phyloP scores from a whole-genome alignment of 2,329 filamentous ascomycete species.

The Phaeophleospora eucalypticola region DNA sequence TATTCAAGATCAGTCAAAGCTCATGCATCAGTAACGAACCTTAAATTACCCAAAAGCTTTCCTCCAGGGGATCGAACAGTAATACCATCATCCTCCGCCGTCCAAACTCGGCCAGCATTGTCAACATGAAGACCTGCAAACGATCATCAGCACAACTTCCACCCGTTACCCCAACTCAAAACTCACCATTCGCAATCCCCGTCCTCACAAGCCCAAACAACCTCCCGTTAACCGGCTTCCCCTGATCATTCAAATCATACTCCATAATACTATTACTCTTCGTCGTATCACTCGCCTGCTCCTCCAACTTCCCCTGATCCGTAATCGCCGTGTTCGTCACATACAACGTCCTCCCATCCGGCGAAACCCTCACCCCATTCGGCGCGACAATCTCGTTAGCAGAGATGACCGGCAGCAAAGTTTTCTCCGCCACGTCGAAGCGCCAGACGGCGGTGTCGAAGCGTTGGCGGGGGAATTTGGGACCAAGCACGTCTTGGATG shows the following conservation, averaged over 20 bases:
- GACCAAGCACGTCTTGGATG: not conserved
- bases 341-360: constrained; percentile 8
- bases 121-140: constrained; percentile 23
- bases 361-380: constrained; percentile 7
- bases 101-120: constrained; percentile 23
- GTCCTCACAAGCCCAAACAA: constrained; percentile 17
- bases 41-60: constrained; percentile 2
- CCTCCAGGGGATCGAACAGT: constrained; percentile 10
- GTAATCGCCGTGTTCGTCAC: constrained; percentile 11
- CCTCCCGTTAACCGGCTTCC: constrained; percentile 15
- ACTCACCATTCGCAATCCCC: constrained; percentile 23
- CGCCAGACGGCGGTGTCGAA: constrained; percentile 8
- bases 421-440: constrained; percentile 5
- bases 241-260: constrained; percentile 18
- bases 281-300: not conserved
- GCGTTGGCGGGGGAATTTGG: constrained; percentile 1
- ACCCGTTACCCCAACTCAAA: too few species aligned
- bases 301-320: constrained; percentile 5
- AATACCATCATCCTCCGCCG: constrained; percentile 22
- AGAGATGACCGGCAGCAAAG: constrained; percentile 7
- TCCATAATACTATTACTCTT: not conserved
- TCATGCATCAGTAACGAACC: not conserved
- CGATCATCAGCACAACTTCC: too few species aligned
- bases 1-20: not conserved
- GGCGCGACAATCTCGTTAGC: constrained; percentile 8